These are phyloP conservation scores for Penicillium sp. DNA, from an alignment of 2,329 filamentous ascomycete genomes.

Conservation along the genomic window DNA sequence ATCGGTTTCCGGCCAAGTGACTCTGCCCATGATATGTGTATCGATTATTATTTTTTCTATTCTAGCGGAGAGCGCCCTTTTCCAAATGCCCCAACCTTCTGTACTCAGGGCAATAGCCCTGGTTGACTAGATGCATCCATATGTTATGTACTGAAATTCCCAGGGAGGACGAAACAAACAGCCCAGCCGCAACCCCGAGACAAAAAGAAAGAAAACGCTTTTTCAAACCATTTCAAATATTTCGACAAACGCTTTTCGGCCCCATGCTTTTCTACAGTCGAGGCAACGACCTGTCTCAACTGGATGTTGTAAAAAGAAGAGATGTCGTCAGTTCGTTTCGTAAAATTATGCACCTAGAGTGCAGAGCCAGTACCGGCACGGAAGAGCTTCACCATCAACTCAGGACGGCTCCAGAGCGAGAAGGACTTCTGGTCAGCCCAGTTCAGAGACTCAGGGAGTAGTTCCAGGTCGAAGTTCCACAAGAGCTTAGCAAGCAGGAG, in stretches of 20 bases:
- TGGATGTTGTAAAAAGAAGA: neutral
- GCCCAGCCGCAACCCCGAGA: neutral
- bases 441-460: conserved; percentile 27
- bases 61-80: neutral
- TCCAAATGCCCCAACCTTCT: neutral
- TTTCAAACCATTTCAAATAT: neutral
- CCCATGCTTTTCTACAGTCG: neutral
- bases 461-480: conserved; percentile 40
- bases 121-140: neutral
- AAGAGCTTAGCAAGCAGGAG: conserved; percentile 40
- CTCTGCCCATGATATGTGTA: neutral
- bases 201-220: neutral
- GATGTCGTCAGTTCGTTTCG: neutral
- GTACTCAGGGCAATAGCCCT: neutral
- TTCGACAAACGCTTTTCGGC: neutral
- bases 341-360: neutral
- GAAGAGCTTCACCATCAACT: conserved; percentile 32
- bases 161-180: conserved; percentile 1
- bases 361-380: neutral
- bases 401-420: conserved; percentile 39
- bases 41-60: neutral
- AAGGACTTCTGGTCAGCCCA: conserved; percentile 34
- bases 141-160: neutral
- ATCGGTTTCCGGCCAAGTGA: neutral
- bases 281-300: neutral